Evolutionary conservation across 163 green algal genomes (phyloP), one percentile per base, ranked within the genome.

Genomic region (Scenedesmus sp.): DNA sequence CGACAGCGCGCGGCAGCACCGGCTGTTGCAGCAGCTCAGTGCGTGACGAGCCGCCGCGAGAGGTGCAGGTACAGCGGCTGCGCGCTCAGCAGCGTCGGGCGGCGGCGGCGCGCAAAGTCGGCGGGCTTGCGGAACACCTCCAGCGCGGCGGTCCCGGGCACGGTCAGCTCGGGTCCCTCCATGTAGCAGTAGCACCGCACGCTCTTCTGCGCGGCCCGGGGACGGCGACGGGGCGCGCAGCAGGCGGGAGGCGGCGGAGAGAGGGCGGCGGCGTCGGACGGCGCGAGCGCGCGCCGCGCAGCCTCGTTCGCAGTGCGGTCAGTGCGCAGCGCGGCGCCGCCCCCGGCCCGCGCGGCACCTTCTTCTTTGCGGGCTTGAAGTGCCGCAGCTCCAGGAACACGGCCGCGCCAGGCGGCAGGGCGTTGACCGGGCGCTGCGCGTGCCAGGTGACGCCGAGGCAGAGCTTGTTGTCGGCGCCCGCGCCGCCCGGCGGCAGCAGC

Each of bases 371-470:
- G 31, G 84, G 54, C 60, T 94, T 94, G 75, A 80, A 94, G 82
- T 93, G 87, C 65, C 86, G 85, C 63, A 94, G 90, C 78, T 95
- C 90, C 65, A 95, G 89, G 57, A 94, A 91, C 36, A 94, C 87
- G 29, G 89, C 89, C 36, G 74, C 51, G 15, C 56, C 67, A 0
- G 70, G 54, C 17, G 67, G 73, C 66, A 94, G 78, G 45, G 51
- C 26, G 62, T 87, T 89, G 5, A 94, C 47, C 2, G 79, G 64
- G 31, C 87, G 89, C 73, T 94, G 90, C 36, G 92, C 64, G 73
- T 92, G 86, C 47, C 90, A 80, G 17, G 63, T 85, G 63, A 81
- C 60, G 17, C 50, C 62, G 26, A 77, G 39, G 20, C 13, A 26
- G 22, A 77, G 15, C 39, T 60, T 77, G n/a, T n/a, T n/a, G 36